Evolutionary conservation across 352 stramenopile genomes (phyloP).

Genomic region (Pythium utonaiense): DNA sequence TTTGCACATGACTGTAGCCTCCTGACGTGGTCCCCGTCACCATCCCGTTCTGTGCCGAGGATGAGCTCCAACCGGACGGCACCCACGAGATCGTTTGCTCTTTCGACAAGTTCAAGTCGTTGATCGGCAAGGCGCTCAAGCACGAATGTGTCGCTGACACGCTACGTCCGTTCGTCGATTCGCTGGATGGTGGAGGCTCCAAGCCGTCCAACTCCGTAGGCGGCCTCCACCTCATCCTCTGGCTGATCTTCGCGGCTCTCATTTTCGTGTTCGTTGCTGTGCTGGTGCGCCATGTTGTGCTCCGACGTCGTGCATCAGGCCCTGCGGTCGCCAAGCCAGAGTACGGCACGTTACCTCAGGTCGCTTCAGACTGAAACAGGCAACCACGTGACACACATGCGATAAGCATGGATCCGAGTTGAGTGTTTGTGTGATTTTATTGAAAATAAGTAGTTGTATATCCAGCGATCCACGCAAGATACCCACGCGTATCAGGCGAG

Average conservation of each 20-base stretch:
- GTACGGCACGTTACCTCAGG: slow-evolving; percentile 27
- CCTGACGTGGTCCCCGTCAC: slow-evolving; percentile 58
- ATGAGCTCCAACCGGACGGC: slow-evolving; percentile 43
- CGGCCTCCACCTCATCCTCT: slow-evolving; percentile 26
- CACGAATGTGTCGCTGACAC: slow-evolving; percentile 65
- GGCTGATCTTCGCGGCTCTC: slow-evolving; percentile 37
- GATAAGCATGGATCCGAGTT: neutral
- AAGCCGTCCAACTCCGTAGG: neutral
- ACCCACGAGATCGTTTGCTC: slow-evolving; percentile 48
- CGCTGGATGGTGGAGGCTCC: slow-evolving; percentile 23
- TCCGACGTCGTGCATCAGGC: slow-evolving; percentile 2
- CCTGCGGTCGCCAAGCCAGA: slow-evolving; percentile 8
- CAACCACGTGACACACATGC: neutral
- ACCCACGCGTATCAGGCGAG: neutral
- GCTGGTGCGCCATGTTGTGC: slow-evolving; percentile 28
- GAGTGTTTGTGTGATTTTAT: neutral
- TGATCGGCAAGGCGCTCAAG: slow-evolving; percentile 64
- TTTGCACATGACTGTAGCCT: slow-evolving; percentile 25
- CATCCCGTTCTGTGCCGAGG: slow-evolving; percentile 69
- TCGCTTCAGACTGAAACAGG: slow-evolving; percentile 16
- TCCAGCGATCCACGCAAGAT: neutral
- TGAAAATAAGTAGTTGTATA: neutral
- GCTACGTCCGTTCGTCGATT: slow-evolving; percentile 64
- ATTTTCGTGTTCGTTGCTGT: slow-evolving; percentile 39
- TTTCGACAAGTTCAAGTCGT: slow-evolving; percentile 62